Evolutionary conservation across 2,329 filamentous ascomycete species (phyloP), one percentile per base, ranked within the genome.

Genomic region (Aureobasidium sp.): DNA sequence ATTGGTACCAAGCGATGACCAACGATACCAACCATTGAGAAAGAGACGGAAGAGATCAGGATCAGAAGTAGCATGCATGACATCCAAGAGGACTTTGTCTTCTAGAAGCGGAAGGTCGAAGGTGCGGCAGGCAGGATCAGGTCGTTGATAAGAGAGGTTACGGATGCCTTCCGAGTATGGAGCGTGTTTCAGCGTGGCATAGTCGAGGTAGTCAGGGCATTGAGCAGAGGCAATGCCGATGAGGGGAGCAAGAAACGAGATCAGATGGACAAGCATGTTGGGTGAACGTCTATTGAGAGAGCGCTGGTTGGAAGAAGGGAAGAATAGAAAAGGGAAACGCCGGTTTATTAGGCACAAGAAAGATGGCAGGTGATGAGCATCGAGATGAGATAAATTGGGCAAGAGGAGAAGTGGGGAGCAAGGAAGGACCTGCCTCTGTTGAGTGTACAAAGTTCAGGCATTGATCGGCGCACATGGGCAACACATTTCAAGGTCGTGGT

Each of bases 1-100:
- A 57, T 7, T 16, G 8, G 3, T 5, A 27, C 11, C 4, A 32
- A 36, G 3, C n/a, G 7, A 47, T 16, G 6, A 7, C 29, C 6
- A 6, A 21, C 1, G 7, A 21, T 27, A 59, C 32, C 41, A 0
- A 48, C 85, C 78, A 70, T 91, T 91, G 66, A 85, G 75, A 69
- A 91, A 91, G 11, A 91, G 77, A 3, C 86, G 80, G 70, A 81
- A 85, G 25, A 91, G 78, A 70, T 92, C 89, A 0, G 76, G 77
- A 64, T 81, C 78, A 27, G 69, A 68, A 11, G 63, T 59, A 29
- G 76, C 69, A 8, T 66, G 64, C 53, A 73, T 63, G 66, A 76
- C 68, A 13, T 70, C 69, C 25, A 63, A 64, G 10, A 65, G 61
- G 36, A 79, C 64, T 0, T 69, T 69, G 50, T 73, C 68, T 67